Conservation (phyloP, 2,329 filamentous ascomycete genomes). For the Colletotrichum noveboracense region DNA sequence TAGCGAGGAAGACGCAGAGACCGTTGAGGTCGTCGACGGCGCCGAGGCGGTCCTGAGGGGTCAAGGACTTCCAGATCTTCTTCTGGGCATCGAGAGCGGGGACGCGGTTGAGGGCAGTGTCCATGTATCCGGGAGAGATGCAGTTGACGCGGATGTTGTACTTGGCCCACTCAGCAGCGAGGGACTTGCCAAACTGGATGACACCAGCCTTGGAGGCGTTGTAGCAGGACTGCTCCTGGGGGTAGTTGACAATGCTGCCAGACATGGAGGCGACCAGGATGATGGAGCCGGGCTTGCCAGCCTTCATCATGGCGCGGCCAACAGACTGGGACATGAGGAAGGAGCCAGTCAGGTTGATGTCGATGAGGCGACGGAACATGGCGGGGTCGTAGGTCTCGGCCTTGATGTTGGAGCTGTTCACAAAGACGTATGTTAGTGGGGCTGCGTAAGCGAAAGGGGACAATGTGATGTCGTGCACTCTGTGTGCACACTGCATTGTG, state of each 20-base stretch:
- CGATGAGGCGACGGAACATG: conserved; percentile 80
- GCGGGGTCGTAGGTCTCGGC: conserved; percentile 77
- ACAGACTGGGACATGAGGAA: conserved; percentile 80
- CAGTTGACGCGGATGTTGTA: conserved; percentile 83
- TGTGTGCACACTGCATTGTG: conserved; percentile 26
- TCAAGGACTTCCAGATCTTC: conserved; percentile 78
- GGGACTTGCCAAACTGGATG: conserved; percentile 78
- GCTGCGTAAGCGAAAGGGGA: neutral
- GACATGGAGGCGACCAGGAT: conserved; percentile 83
- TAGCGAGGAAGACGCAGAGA: conserved; percentile 77
- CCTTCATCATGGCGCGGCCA: conserved; percentile 75
- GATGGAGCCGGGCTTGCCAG: conserved; percentile 73
- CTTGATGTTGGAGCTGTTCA: conserved; percentile 72
- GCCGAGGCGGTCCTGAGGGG: conserved; percentile 76
- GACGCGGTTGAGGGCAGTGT: conserved; percentile 81
- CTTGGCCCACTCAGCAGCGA: conserved; percentile 86
- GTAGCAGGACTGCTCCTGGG: conserved; percentile 83
- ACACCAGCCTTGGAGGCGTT: conserved; percentile 85
- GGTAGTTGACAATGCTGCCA: conserved; percentile 84
- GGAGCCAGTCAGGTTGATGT: conserved; percentile 82
- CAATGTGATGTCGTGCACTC: conserved; percentile 20
- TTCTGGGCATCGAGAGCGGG: conserved; percentile 81
- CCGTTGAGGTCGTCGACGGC: conserved; percentile 79
- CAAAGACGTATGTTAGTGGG: conserved; percentile 11
- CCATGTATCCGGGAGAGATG: conserved; percentile 87